Evolutionary conservation across 148 eudicot genomes (phyloP).

Genomic region (Camellia japonica): DNA sequence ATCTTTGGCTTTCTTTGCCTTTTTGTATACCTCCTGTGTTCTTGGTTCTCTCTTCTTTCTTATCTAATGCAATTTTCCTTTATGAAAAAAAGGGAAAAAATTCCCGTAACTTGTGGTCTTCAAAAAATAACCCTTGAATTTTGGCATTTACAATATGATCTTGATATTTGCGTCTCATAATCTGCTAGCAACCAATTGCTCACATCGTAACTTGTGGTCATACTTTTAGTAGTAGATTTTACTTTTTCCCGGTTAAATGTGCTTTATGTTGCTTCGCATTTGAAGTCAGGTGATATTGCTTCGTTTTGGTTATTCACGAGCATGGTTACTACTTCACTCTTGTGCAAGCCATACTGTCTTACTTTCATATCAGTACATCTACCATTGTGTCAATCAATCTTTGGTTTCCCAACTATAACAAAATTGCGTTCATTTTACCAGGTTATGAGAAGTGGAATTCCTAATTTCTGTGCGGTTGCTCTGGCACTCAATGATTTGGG

Average conservation of each 20-base stretch:
- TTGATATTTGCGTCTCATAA: neutral
- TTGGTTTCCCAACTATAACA: constrained; percentile 1
- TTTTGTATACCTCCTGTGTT: neutral
- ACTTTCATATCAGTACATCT: neutral
- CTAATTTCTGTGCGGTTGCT: constrained; percentile 98
- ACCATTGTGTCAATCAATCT: neutral
- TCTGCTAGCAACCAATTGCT: constrained; percentile 3
- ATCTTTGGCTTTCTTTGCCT: constrained; percentile 4
- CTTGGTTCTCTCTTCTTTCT: neutral
- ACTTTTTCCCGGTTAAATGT: neutral
- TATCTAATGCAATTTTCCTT: neutral
- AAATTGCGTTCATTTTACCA: constrained; percentile 24
- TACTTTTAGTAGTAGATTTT: neutral
- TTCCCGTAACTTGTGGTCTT: neutral
- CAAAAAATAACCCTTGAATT: neutral
- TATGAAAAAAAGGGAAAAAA: neutral
- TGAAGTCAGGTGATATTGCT: constrained; percentile 5
- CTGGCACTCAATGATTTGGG: constrained; percentile 91
- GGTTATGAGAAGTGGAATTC: constrained; percentile 94
- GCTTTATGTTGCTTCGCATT: neutral
- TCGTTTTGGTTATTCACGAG: neutral
- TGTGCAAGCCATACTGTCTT: neutral
- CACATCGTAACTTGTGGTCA: neutral
- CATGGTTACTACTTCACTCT: neutral
- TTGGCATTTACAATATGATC: neutral